Evolutionary conservation across 75 land plant genomes (phyloP).

Genomic region (Pinus taeda): DNA sequence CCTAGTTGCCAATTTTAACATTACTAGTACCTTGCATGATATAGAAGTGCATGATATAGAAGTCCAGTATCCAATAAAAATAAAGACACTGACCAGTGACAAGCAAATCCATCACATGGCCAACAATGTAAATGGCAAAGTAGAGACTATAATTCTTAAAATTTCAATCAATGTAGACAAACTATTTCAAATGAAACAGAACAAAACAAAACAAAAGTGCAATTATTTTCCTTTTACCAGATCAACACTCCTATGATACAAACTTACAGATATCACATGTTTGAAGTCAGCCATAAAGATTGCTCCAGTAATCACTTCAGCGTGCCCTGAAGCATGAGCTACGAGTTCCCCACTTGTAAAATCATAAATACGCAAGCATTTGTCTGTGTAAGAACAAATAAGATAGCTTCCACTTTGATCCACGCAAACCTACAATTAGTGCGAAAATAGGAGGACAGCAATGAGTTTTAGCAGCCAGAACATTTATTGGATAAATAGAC

Average conservation of each 20-base stretch:
- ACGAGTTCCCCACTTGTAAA: conserved; percentile 60
- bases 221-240: too few relatives aligned
- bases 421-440: conserved; percentile 43
- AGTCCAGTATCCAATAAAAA: too few relatives aligned
- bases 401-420: conserved; percentile 75
- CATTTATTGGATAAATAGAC: not conserved
- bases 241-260: too few relatives aligned
- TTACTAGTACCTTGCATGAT: too few relatives aligned
- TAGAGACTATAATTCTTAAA: not conserved
- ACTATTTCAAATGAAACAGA: not conserved
- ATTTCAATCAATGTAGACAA: not conserved
- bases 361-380: conserved; percentile 58
- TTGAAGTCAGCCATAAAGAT: conserved; percentile 63
- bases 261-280: conserved; percentile 61
- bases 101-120: too few relatives aligned
- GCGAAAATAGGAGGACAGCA: not conserved
- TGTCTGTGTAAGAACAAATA: conserved; percentile 70
- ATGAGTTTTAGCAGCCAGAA: not conserved
- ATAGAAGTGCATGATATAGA: too few relatives aligned
- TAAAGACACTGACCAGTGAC: too few relatives aligned
- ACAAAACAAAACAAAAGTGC: not conserved
- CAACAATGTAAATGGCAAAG: too few relatives aligned
- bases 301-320: conserved; percentile 74
- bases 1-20: too few relatives aligned
- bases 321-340: conserved; percentile 62